A percentile compares a stretch with the other conserved stretches of the same genome.
Conservation (phyloP, 73 alveolate species). For the Symbiodinium pilosum region DNA sequence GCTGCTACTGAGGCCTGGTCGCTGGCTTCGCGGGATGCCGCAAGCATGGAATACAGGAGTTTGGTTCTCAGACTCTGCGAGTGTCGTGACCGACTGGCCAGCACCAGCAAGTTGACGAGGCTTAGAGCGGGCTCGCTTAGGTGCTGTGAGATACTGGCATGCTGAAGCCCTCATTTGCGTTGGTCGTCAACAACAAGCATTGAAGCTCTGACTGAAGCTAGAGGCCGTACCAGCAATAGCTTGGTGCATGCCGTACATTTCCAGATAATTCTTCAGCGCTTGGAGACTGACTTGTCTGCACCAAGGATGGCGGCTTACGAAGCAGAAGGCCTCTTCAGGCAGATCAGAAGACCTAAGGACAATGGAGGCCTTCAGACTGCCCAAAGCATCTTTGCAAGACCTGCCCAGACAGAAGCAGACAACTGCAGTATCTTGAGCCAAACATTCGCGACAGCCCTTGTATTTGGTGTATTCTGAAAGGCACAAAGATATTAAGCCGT, state of each 20-base stretch:
- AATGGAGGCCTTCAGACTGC: neutral
- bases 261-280: no score
- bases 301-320: slow-evolving; percentile 25
- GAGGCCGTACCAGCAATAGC: neutral
- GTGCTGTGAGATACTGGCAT: slow-evolving; percentile 76
- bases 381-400: no score
- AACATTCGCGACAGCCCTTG: no score
- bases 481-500: no score
- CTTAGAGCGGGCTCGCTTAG: neutral
- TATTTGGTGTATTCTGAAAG: no score
- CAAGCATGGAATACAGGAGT: slow-evolving; percentile 18
- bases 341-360: slow-evolving; percentile 10
- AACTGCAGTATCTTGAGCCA: no score
- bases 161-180: slow-evolving; percentile 20
- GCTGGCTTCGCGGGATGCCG: slow-evolving; percentile 73
- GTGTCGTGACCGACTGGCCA: no score
- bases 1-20: slow-evolving; percentile 41
- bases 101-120: neutral
- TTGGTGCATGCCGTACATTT: no score
- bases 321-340: slow-evolving; percentile 58
- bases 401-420: no score
- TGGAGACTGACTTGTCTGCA: neutral
- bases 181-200: slow-evolving; percentile 58
- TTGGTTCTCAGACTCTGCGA: neutral
- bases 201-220: neutral